Conservation (phyloP, 1,139 yeast species). For the Taphrina populina region DNA sequence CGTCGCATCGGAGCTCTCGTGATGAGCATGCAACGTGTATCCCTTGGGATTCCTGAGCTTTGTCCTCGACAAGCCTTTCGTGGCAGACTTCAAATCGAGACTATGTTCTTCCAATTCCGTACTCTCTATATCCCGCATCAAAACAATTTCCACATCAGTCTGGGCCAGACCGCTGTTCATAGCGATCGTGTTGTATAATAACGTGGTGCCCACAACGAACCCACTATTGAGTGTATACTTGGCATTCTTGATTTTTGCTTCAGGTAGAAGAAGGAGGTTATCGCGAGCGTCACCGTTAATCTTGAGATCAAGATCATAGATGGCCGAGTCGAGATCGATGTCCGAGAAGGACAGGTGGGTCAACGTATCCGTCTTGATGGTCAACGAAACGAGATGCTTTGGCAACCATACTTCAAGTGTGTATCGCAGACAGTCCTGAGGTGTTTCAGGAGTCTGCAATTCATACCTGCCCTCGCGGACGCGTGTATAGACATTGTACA, state of each 20-base stretch:
- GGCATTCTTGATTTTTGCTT: conserved; percentile 6
- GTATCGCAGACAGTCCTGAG: conserved; percentile 19
- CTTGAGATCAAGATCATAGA: neutral
- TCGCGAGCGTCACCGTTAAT: conserved; percentile 5
- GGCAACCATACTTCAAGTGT: conserved; percentile 23
- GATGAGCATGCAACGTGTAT: conserved; percentile 1
- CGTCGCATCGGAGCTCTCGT: conserved; percentile 10
- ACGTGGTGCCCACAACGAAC: conserved; percentile 20
- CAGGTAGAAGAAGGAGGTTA: conserved; percentile 14
- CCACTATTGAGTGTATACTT: neutral
- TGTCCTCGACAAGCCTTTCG: conserved; percentile 2
- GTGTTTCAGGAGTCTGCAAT: conserved; percentile 26
- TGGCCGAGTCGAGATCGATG: conserved; percentile 6
- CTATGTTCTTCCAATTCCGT: neutral
- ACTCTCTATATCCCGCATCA: conserved; percentile 9
- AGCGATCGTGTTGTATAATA: conserved; percentile 13
- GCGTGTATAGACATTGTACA: conserved; percentile 26
- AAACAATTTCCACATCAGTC: conserved; percentile 17
- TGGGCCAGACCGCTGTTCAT: conserved; percentile 6
- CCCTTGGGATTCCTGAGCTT: conserved; percentile 10
- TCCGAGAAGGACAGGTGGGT: conserved; percentile 21
- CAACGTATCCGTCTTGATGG: conserved; percentile 17
- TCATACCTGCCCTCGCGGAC: conserved; percentile 24
- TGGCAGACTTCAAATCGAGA: neutral
- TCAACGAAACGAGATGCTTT: neutral